A percentile compares a stretch with the other conserved stretches of the same genome.
Evolutionary conservation across 2,329 filamentous ascomycete genomes (phyloP).

Genomic region (Pestalotiopsis sp.): DNA sequence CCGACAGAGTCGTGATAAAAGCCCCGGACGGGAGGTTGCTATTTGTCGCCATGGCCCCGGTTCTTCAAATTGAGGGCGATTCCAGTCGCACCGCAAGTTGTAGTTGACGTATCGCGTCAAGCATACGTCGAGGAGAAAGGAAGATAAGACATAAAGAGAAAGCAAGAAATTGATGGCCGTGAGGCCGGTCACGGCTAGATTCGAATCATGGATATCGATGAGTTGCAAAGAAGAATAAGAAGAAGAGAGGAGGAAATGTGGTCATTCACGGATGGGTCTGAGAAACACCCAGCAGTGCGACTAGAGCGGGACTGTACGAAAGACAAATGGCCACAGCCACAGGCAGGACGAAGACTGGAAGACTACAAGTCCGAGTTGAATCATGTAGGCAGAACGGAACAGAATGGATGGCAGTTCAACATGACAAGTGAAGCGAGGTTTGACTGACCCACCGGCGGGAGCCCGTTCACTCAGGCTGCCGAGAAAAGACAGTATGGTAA

Average conservation of each 20-base stretch:
- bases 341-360: background rate
- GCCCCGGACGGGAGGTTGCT: conserved; percentile 47
- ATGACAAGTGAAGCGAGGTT: conserved; percentile 5
- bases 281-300: conserved; percentile 14
- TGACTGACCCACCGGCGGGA: background rate
- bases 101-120: conserved; percentile 24
- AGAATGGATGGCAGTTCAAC: background rate
- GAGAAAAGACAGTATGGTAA: conserved; percentile 2
- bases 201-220: conserved; percentile 40
- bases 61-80: conserved; percentile 38
- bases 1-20: conserved; percentile 52
- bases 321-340: background rate
- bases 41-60: conserved; percentile 44
- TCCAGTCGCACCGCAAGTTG: conserved; percentile 41
- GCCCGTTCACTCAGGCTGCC: background rate
- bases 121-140: conserved; percentile 25
- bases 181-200: conserved; percentile 41
- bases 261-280: conserved; percentile 11
- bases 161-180: conserved; percentile 38
- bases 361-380: conserved; percentile 4
- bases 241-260: conserved; percentile 20
- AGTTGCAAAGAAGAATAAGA: conserved; percentile 22
- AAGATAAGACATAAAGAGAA: conserved; percentile 11
- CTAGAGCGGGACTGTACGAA: conserved; percentile 9
- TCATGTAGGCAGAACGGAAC: conserved; percentile 5